These are phyloP conservation scores for Solanum chilense DNA, from an alignment of 257 asterid genomes.

Conservation along the genomic window DNA sequence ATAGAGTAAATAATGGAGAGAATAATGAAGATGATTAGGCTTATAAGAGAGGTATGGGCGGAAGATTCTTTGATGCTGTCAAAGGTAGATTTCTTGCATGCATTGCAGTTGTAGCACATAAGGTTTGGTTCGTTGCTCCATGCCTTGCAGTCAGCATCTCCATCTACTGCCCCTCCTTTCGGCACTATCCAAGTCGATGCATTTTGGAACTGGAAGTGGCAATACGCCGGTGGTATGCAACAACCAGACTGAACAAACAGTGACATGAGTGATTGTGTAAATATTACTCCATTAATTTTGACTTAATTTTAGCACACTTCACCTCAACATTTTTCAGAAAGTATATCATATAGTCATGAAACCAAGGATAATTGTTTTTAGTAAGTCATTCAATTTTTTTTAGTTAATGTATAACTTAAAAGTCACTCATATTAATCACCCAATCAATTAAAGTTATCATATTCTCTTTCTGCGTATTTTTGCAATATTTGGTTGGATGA, in stretches of 20 bases:
- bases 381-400: background rate
- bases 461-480: background rate
- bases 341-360: background rate
- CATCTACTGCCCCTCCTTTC: slow-evolving; percentile 20
- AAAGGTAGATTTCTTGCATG: slow-evolving; percentile 40
- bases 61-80: slow-evolving; percentile 29
- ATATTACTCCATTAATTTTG: background rate
- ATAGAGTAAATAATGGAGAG: slow-evolving; percentile 30
- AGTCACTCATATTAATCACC: background rate
- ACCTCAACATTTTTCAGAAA: background rate
- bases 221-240: slow-evolving; percentile 69
- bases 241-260: slow-evolving; percentile 46
- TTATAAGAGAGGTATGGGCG: slow-evolving; percentile 26
- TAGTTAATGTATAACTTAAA: no score
- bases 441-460: background rate
- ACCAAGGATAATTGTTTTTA: background rate
- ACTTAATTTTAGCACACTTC: background rate
- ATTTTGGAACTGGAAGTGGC: slow-evolving; percentile 39
- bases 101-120: slow-evolving; percentile 47
- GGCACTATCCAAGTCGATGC: slow-evolving; percentile 44
- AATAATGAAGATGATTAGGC: slow-evolving; percentile 8
- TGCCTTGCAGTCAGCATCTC: slow-evolving; percentile 39
- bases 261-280: background rate
- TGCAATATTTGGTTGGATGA: background rate
- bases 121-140: slow-evolving; percentile 46